Base-by-base conservation (phyloP, 306 rosid species). In the Trifolium dubium region DNA sequence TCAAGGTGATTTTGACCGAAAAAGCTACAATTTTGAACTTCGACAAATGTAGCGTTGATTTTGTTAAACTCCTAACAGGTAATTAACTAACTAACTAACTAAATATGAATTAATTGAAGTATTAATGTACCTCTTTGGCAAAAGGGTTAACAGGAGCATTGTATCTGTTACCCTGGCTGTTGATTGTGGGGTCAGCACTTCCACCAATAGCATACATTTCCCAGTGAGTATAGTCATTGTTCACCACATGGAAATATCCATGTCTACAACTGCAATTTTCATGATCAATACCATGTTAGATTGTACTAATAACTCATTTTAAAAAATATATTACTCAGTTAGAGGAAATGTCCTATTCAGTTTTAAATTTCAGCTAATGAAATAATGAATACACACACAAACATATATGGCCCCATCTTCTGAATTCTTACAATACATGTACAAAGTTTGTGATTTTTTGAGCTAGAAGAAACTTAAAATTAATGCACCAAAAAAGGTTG, bases 131-230 rank as follows among this genome's bases (percentile, higher is more conserved):
- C 98, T 94, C 98, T 77, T 94, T 94, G 47, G 98, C 98, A 80
- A 88, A 88, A 40, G 89, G 88, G 77, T 94, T 88, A 67, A 13
- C 6, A 30, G 98, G 98, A 69, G 98, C 98, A 74, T 87, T 88
- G 61, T 93, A 93, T 91, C 98, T 78, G 72, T 93, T 93, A 46
- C 98, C 98, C 88, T 94, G 98, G 85, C 98, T 94, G 83, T 94
- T 94, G 84, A 94, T 94, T 73, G 98, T 94, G 72, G 98, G 98
- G 37, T 73, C 31, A 54, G 88, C 98, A 86, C 98, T 94, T 59
- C 98, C 98, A 72, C 98, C 98, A 75, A 94, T 94, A 58, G 98
- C 98, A 69, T 94, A 94, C 98, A 94, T 94, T 75, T 94, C 98
- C 98, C 98, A 93, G 74, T 93, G 98, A 66, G 98, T 93, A 83